A percentile compares a stretch with the other conserved stretches of the same genome.
Evolutionary conservation across 1,284 basidiomycete genomes (phyloP).

Genomic region (Rhodotorula sp.): DNA sequence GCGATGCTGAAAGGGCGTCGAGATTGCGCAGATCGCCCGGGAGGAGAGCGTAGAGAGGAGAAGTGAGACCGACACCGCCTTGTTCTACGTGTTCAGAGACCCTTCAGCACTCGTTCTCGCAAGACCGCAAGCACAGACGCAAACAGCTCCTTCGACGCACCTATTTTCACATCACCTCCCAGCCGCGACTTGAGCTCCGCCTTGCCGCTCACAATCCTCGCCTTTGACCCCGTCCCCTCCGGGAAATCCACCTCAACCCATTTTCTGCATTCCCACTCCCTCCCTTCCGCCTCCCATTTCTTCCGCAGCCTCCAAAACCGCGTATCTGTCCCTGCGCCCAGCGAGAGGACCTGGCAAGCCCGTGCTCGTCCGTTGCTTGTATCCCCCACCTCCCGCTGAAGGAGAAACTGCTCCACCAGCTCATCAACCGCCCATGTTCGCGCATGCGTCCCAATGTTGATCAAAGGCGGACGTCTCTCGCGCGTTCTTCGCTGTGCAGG

Average conservation of each 20-base stretch:
- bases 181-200: conserved; percentile 59
- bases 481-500: conserved; percentile 58
- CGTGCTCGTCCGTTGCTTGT: conserved; percentile 45
- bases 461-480: conserved; percentile 60
- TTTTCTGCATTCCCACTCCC: conserved; percentile 44
- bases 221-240: conserved; percentile 77
- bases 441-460: conserved; percentile 92
- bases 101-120: fast-evolving
- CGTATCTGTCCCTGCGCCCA: conserved; percentile 91
- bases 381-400: conserved; percentile 23
- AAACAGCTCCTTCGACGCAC: conserved; percentile 31
- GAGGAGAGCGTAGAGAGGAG: conserved; percentile 68
- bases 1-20: conserved; percentile 50
- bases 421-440: conserved; percentile 76
- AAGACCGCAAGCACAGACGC: no score
- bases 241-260: conserved; percentile 92
- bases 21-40: conserved; percentile 68
- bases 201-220: conserved; percentile 72
- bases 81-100: conserved; percentile 52
- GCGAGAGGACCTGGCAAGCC: conserved; percentile 69
- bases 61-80: conserved; percentile 67
- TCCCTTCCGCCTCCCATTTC: conserved; percentile 58
- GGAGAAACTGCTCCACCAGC: conserved; percentile 71
- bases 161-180: conserved; percentile 51
- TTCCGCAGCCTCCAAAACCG: conserved; percentile 81